Percentiles rank a stretch among this genome's conserved stretches.
Conservation (phyloP, 73 alveolate genomes). For the Paraurostyla sp. region DNA sequence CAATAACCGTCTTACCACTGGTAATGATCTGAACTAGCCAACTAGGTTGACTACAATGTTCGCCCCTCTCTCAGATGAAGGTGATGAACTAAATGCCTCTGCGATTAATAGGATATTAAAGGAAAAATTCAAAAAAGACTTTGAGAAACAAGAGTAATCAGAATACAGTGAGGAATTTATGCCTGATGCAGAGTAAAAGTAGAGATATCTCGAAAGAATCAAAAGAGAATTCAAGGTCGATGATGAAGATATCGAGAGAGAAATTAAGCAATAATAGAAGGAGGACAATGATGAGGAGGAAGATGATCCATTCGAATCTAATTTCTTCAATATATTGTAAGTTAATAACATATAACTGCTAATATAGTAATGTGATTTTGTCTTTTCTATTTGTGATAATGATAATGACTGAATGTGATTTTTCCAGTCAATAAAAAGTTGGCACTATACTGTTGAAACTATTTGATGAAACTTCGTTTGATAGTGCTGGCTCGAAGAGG, state of each 20-base stretch:
- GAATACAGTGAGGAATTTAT: neutral
- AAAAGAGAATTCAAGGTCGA: neutral
- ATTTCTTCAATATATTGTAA: conserved; percentile 47
- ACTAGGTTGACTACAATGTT: neutral
- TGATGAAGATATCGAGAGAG: conserved; percentile 30
- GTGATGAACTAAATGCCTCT: neutral
- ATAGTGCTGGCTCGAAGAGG: neutral
- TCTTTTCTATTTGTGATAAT: conserved; percentile 31
- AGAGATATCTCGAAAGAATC: neutral
- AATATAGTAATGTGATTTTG: conserved; percentile 19
- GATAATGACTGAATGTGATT: conserved; percentile 42
- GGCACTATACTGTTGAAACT: neutral
- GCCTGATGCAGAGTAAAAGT: too few relatives aligned
- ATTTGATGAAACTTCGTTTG: conserved; percentile 11
- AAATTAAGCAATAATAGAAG: neutral
- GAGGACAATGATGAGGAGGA: conserved; percentile 6
- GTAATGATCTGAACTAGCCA: neutral
- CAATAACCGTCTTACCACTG: neutral
- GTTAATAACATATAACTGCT: too few relatives aligned
- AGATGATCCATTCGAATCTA: conserved; percentile 39
- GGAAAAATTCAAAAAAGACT: neutral
- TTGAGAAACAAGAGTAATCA: neutral
- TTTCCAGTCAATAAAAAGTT: conserved; percentile 25
- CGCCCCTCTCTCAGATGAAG: neutral
- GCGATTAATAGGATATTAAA: neutral